A percentile compares a stretch with the other conserved stretches of the same genome.
phyloP scores from a whole-genome alignment of 2,329 filamentous ascomycete species.

The Aspergillus caelatus region DNA sequence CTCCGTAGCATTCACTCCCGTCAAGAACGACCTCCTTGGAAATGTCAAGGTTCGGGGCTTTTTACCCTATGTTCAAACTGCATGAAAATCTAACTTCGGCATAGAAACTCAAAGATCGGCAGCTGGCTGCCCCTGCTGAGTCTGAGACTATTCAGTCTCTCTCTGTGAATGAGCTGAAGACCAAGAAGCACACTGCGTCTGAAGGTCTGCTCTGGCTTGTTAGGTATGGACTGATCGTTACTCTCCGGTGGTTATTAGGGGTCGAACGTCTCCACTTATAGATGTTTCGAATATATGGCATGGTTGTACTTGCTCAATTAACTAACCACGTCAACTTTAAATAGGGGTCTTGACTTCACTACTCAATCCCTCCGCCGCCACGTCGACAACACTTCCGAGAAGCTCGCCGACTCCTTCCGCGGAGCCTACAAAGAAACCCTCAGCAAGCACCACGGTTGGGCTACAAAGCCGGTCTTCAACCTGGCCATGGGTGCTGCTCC shows the following conservation, averaged over 20 bases:
- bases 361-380: constrained; percentile 80
- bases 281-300: constrained; percentile 2
- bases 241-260: neutral
- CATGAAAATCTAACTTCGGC: constrained; percentile 14
- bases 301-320: neutral
- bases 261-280: constrained; percentile 3
- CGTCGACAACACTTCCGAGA: constrained; percentile 66
- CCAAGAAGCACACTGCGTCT: constrained; percentile 83
- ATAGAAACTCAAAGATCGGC: constrained; percentile 86
- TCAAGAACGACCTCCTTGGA: constrained; percentile 87
- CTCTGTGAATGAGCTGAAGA: constrained; percentile 82
- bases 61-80: constrained; percentile 7
- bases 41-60: constrained; percentile 76
- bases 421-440: constrained; percentile 81
- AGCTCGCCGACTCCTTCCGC: constrained; percentile 86
- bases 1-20: constrained; percentile 77
- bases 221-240: constrained; percentile 56
- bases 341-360: constrained; percentile 91
- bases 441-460: constrained; percentile 86
- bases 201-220: constrained; percentile 91
- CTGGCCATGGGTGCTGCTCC: constrained; percentile 92
- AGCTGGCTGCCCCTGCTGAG: constrained; percentile 74
- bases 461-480: constrained; percentile 83
- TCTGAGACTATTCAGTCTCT: constrained; percentile 86
- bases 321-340: constrained; percentile 12